These are phyloP conservation scores for Endocalyx cinctus DNA, from an alignment of 2,329 filamentous ascomycete species.

Conservation along the genomic window DNA sequence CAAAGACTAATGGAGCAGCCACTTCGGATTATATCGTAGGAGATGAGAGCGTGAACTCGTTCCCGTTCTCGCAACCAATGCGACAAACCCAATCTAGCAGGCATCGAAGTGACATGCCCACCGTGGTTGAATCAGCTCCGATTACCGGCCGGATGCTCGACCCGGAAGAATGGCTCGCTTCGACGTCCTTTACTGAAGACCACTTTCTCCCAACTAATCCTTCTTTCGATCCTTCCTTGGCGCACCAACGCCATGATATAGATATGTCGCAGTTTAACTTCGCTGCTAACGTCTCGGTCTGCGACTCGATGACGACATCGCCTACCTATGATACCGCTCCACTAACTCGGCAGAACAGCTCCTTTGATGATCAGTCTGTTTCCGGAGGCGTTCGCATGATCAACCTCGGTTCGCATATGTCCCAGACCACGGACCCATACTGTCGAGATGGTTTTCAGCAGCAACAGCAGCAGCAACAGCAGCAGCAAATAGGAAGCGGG, in stretches of 20 bases:
- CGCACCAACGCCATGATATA: constrained; percentile 14
- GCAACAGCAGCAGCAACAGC: too few relatives aligned
- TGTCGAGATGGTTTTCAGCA: constrained; percentile 19
- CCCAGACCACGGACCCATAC: constrained; percentile 19
- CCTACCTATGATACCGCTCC: constrained; percentile 27
- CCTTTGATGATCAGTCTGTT: constrained; percentile 24
- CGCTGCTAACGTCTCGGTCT: constrained; percentile 24
- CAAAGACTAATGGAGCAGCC: constrained; percentile 29
- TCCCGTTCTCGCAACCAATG: constrained; percentile 19
- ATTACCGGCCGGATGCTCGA: constrained; percentile 31
- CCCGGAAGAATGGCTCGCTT: constrained; percentile 34
- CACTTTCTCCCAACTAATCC: constrained; percentile 7
- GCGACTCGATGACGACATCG: constrained; percentile 31
- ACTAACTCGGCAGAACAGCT: constrained; percentile 29
- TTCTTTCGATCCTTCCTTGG: constrained; percentile 10
- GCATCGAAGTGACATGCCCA: constrained; percentile 28
- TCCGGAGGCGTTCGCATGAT: constrained; percentile 28
- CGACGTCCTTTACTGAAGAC: constrained; percentile 15
- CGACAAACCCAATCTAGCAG: constrained; percentile 19
- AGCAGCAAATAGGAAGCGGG: too few relatives aligned
- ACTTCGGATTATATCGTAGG: constrained; percentile 23
- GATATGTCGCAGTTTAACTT: constrained; percentile 20
- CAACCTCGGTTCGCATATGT: constrained; percentile 28
- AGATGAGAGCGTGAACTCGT: too few relatives aligned
- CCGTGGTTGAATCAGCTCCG: constrained; percentile 30